phyloP scores from a whole-genome alignment of 495 filamentous ascomycete genomes.

The Melanomma pulvis-pyrius region DNA sequence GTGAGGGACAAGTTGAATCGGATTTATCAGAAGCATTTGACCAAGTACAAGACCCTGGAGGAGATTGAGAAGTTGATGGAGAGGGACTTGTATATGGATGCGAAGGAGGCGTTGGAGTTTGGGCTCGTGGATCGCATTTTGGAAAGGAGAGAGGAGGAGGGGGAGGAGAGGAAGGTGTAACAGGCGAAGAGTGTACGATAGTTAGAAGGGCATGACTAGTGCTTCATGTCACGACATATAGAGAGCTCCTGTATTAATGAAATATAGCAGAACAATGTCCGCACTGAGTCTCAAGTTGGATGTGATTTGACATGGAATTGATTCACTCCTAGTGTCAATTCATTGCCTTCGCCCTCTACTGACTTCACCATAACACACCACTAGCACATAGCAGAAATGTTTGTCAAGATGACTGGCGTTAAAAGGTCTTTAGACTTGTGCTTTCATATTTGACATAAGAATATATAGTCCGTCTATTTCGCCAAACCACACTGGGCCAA shows the following conservation, averaged over 20 bases:
- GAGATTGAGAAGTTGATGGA: conserved; percentile 96
- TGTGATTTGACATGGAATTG: too few relatives aligned
- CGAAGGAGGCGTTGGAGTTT: conserved; percentile 81
- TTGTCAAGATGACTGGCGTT: too few relatives aligned
- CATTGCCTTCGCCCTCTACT: too few relatives aligned
- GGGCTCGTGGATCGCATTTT: conserved; percentile 92
- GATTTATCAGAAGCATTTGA: conserved; percentile 87
- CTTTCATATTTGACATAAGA: not conserved
- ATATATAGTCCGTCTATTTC: not conserved
- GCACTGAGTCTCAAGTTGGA: too few relatives aligned
- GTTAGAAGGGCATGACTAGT: not conserved
- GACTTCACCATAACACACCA: too few relatives aligned
- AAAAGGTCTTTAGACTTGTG: not conserved
- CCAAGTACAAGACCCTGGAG: conserved; percentile 69
- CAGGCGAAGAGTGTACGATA: not conserved
- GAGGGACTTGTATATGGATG: conserved; percentile 90
- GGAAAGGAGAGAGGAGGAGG: conserved; percentile 54
- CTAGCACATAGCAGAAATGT: too few relatives aligned
- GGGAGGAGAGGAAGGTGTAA: conserved; percentile 28
- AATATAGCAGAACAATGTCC: too few relatives aligned
- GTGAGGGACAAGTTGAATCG: conserved; percentile 82
- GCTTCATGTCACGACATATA: not conserved
- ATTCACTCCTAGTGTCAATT: too few relatives aligned
- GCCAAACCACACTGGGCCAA: not conserved
- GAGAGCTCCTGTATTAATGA: not conserved